phyloP scores from a whole-genome alignment of 2,329 filamentous ascomycete species.

The Fusarium metavorans region DNA sequence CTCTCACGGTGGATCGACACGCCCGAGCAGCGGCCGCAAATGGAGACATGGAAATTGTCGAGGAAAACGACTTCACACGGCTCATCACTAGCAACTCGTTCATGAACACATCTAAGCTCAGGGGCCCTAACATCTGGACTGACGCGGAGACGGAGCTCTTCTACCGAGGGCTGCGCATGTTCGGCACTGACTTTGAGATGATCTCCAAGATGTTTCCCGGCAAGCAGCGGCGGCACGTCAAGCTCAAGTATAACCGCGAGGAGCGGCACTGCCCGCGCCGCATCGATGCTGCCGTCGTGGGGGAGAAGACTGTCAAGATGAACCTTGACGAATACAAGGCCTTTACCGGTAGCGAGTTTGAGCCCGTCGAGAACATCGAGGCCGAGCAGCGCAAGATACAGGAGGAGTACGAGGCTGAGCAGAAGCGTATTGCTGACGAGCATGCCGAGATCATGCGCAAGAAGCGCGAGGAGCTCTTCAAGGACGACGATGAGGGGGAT shows the following conservation, averaged over 20 bases:
- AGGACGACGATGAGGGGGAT: conserved; percentile 51
- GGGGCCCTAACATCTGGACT: conserved; percentile 76
- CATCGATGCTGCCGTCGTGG: conserved; percentile 73
- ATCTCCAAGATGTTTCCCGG: conserved; percentile 81
- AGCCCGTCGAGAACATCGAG: conserved; percentile 66
- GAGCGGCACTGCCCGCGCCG: conserved; percentile 74
- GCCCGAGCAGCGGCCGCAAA: conserved; percentile 67
- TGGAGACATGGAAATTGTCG: conserved; percentile 70
- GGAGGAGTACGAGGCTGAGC: conserved; percentile 59
- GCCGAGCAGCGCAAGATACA: conserved; percentile 64
- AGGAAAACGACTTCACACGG: conserved; percentile 83
- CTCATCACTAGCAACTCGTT: conserved; percentile 78
- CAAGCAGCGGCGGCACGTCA: conserved; percentile 79
- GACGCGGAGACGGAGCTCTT: conserved; percentile 79
- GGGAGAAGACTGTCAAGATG: conserved; percentile 68
- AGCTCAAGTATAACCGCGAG: conserved; percentile 86
- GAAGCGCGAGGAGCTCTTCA: conserved; percentile 63
- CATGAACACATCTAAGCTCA: conserved; percentile 69
- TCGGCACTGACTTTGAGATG: conserved; percentile 86
- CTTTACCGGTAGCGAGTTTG: conserved; percentile 65
- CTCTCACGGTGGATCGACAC: conserved; percentile 76
- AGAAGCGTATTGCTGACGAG: conserved; percentile 58
- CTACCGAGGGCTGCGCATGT: conserved; percentile 79
- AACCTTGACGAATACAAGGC: conserved; percentile 71
- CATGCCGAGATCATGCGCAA: conserved; percentile 60